These are phyloP conservation scores for Fraxinus sp. DNA, from an alignment of 305 asterid species.

Conservation along the genomic window DNA sequence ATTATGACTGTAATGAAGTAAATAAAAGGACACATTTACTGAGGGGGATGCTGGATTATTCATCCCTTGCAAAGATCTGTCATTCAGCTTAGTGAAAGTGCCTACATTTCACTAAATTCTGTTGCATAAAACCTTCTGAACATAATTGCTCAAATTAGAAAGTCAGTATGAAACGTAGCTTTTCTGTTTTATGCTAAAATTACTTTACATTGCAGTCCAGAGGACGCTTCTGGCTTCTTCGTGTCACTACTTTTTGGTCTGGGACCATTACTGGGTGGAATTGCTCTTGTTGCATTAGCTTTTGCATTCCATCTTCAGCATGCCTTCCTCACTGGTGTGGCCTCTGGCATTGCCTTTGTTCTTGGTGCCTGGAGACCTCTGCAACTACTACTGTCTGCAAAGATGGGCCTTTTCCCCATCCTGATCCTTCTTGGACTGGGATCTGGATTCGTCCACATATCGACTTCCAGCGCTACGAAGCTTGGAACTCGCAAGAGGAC, in stretches of 20 bases:
- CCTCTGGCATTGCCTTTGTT: slow-evolving; percentile 86
- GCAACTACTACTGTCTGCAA: slow-evolving; percentile 65
- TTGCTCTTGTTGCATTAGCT: slow-evolving; percentile 74
- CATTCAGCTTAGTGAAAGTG: background rate
- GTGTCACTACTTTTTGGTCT: slow-evolving; percentile 85
- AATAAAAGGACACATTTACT: background rate
- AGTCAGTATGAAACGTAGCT: background rate
- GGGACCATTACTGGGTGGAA: slow-evolving; percentile 88
- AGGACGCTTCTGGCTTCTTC: slow-evolving; percentile 85
- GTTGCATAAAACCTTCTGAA: background rate
- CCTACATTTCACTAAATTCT: background rate
- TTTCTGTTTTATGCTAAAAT: slow-evolving; percentile 9
- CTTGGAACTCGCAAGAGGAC: slow-evolving; percentile 58
- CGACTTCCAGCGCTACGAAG: slow-evolving; percentile 47
- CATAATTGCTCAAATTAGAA: background rate
- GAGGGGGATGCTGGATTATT: background rate
- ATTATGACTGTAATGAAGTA: background rate
- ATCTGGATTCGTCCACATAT: slow-evolving; percentile 44
- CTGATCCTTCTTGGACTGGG: slow-evolving; percentile 58
- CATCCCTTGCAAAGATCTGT: background rate
- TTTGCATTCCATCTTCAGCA: slow-evolving; percentile 74
- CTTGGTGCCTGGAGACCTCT: slow-evolving; percentile 90
- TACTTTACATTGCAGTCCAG: slow-evolving; percentile 56
- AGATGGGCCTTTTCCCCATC: slow-evolving; percentile 60
- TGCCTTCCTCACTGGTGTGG: slow-evolving; percentile 80